Evolutionary conservation across 306 rosid species (phyloP), one percentile per base, ranked within the genome.

Genomic region (Cyamopsis tetragonoloba): DNA sequence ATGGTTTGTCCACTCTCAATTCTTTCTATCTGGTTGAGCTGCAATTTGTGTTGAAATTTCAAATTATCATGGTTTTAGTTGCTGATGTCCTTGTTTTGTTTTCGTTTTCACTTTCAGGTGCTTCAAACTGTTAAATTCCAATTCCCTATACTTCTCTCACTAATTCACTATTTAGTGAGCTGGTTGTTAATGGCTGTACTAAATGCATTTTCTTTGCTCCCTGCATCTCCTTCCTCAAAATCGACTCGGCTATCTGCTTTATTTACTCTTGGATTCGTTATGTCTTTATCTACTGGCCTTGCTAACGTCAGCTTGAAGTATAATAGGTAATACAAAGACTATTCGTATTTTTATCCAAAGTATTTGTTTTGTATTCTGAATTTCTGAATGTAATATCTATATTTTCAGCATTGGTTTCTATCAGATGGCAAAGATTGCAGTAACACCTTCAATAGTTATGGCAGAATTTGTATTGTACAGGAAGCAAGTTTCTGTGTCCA

Each of bases 341-440:
- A 5, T 49, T 47, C 37, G 27, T 57, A 28, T 77, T 59, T 13
- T 69, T 72, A 15, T 50, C 13, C 38, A 4, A 47, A 35, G 2
- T 67, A 11, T 43, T 31, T 62, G 31, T 66, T 51, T 26, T n/a
- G 31, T 35, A 69, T 44, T 17, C 81, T 50, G 49, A 77, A 10
- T 57, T 80, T 78, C 81, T 50, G 49, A 77, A 10, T 57, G 78
- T 78, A 54, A 65, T 72, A 13, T 65, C 79, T 61, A 4, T 72
- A 37, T 80, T 74, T 82, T 51, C 96, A 88, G 97, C 79, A 84
- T 91, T 77, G 96, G 97, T 27, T 88, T 91, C 66, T 91, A 88
- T 83, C 96, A 91, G 88, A 91, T 91, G 96, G 86, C 97, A 63
- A 91, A 91, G 82, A 91, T 91, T 47, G 91, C 93, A 3, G 91